These are phyloP conservation scores for Farysia itapuensis DNA, from an alignment of 1,284 basidiomycete species.

Conservation along the genomic window DNA sequence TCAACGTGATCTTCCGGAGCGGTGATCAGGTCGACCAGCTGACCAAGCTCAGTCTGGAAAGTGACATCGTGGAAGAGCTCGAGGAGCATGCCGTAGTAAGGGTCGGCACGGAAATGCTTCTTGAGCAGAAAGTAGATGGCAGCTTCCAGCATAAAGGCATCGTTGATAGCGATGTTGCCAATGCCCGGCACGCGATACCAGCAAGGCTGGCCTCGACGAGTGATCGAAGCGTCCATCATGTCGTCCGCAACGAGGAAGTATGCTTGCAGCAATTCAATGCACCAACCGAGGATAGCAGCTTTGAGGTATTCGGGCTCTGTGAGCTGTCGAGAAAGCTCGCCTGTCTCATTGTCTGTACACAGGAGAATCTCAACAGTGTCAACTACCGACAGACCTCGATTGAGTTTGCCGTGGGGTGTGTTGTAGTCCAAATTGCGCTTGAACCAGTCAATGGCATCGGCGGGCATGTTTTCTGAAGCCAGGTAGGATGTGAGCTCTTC, in stretches of 20 bases:
- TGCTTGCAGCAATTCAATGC: slow-evolving; percentile 95
- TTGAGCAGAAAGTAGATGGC: slow-evolving; percentile 91
- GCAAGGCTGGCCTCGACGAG: slow-evolving; percentile 95
- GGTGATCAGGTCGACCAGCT: slow-evolving; percentile 91
- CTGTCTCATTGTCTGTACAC: slow-evolving; percentile 65
- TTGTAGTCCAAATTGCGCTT: slow-evolving; percentile 77
- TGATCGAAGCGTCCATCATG: slow-evolving; percentile 93
- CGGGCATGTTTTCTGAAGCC: slow-evolving; percentile 67
- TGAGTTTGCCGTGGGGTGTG: slow-evolving; percentile 93
- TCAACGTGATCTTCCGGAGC: slow-evolving; percentile 89
- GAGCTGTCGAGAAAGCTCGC: slow-evolving; percentile 61
- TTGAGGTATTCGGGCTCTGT: slow-evolving; percentile 74
- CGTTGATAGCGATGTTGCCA: slow-evolving; percentile 90
- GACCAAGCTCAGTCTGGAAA: slow-evolving; percentile 93
- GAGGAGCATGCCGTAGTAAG: slow-evolving; percentile 83
- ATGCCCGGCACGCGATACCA: slow-evolving; percentile 74
- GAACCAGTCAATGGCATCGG: slow-evolving; percentile 80
- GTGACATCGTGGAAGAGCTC: slow-evolving; percentile 90
- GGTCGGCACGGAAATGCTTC: slow-evolving; percentile 78
- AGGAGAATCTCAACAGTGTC: slow-evolving; percentile 85
- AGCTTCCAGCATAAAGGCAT: slow-evolving; percentile 92
- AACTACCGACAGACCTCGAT: slow-evolving; percentile 90
- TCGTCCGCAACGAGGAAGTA: slow-evolving; percentile 98
- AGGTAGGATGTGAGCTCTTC: slow-evolving; percentile 69
- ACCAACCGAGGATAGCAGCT: slow-evolving; percentile 91